Percentiles rank a stretch among this genome's conserved stretches.
phyloP scores from a whole-genome alignment of 352 stramenopile species.

The Phytophthora quininea region DNA sequence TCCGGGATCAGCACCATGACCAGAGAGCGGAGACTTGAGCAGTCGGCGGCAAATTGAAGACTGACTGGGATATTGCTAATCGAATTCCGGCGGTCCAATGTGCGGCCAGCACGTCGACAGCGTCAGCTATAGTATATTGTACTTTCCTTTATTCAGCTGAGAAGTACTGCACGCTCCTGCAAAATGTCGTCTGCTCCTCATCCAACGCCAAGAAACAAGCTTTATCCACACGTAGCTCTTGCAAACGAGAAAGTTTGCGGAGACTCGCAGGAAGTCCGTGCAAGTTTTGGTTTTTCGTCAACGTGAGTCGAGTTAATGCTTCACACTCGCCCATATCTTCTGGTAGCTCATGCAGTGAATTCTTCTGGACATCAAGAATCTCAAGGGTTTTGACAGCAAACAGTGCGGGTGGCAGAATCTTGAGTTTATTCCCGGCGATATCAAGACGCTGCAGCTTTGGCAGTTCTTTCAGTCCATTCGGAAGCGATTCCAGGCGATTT shows the following conservation, averaged over 20 bases:
- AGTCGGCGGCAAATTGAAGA: constrained; percentile 9
- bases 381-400: constrained; percentile 24
- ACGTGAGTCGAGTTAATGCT: constrained; percentile 34
- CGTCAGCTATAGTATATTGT: too few species aligned
- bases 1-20: constrained; percentile 51
- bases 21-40: constrained; percentile 1
- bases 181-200: constrained; percentile 43
- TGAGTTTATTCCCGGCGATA: constrained; percentile 51
- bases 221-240: constrained; percentile 56
- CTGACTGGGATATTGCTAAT: background rate
- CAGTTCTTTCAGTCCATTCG: constrained; percentile 27
- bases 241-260: constrained; percentile 25
- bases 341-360: constrained; percentile 41
- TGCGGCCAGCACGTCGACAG: too few species aligned
- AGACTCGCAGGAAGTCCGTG: constrained; percentile 33
- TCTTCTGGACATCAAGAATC: constrained; percentile 42
- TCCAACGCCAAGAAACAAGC: constrained; percentile 51
- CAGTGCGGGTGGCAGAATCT: constrained; percentile 29
- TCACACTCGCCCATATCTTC: constrained; percentile 33
- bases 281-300: constrained; percentile 46
- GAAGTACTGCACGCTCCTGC: constrained; percentile 37
- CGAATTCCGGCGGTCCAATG: too few species aligned
- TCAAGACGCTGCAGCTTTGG: constrained; percentile 44
- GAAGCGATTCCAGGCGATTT: constrained; percentile 49
- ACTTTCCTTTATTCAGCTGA: constrained; percentile 37